phyloP scores from a whole-genome alignment of 1,139 yeast species.

The Geotrichum klebahnii region DNA sequence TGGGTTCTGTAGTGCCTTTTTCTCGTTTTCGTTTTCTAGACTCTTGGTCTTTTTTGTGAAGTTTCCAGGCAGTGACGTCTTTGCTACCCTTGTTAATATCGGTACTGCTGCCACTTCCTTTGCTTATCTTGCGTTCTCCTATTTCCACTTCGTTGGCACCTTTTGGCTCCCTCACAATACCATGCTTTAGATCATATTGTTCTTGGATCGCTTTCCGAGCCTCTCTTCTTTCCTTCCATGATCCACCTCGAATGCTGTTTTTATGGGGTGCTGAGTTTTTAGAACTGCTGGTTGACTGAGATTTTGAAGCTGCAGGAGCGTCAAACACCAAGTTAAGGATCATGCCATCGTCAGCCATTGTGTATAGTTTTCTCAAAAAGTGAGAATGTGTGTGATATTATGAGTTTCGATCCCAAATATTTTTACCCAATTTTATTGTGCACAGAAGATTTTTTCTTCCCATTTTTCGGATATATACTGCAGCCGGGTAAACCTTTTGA shows the following conservation, averaged over 20 bases:
- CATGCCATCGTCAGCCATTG: constrained; percentile 21
- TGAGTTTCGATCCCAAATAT: too few species aligned
- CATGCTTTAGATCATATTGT: constrained; percentile 16
- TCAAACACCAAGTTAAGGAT: constrained; percentile 23
- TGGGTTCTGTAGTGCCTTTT: neutral
- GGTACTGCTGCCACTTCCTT: constrained; percentile 15
- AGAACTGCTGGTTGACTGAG: too few species aligned
- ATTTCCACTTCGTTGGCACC: constrained; percentile 9
- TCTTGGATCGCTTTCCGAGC: constrained; percentile 21
- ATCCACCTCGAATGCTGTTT: constrained; percentile 21
- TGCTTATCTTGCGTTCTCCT: constrained; percentile 9
- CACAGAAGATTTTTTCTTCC: too few species aligned
- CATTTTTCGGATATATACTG: too few species aligned
- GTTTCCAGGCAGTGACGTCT: constrained; percentile 15
- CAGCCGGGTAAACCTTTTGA: too few species aligned
- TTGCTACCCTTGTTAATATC: neutral
- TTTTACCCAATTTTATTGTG: too few species aligned
- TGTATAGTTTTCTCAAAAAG: too few species aligned
- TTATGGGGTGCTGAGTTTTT: constrained; percentile 10
- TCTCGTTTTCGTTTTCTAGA: constrained; percentile 12
- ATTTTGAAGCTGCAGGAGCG: constrained; percentile 13
- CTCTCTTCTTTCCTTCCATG: constrained; percentile 22
- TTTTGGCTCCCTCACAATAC: constrained; percentile 17
- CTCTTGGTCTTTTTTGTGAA: constrained; percentile 15
- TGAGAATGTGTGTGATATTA: too few species aligned